These are phyloP conservation scores for Trametes villosa DNA, from an alignment of 768 basidiomycete species.

Conservation along the genomic window DNA sequence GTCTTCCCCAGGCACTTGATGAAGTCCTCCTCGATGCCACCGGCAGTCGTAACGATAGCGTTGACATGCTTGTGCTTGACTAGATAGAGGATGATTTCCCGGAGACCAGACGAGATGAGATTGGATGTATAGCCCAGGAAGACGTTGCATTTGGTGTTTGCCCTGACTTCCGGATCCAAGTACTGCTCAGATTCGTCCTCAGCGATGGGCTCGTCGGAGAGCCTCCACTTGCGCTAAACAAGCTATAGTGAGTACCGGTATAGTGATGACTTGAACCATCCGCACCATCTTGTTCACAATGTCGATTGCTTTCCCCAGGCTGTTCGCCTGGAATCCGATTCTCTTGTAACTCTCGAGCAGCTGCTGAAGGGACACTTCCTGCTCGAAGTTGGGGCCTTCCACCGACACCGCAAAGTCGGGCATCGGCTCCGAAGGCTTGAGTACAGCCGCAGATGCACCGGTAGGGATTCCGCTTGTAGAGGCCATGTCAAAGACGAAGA, in stretches of 20 bases:
- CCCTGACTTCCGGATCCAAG: slow-evolving; percentile 59
- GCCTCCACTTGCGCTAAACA: slow-evolving; percentile 80
- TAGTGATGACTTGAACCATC: too few relatives aligned
- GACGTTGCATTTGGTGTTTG: slow-evolving; percentile 78
- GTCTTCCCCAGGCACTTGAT: slow-evolving; percentile 99
- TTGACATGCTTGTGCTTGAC: slow-evolving; percentile 92
- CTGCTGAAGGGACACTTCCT: slow-evolving; percentile 62
- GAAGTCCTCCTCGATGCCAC: slow-evolving; percentile 98
- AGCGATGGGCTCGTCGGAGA: slow-evolving; percentile 79
- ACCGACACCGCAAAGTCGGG: slow-evolving; percentile 67
- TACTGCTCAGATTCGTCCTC: slow-evolving; percentile 75
- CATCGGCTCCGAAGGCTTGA: slow-evolving; percentile 76
- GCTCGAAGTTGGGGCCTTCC: slow-evolving; percentile 85
- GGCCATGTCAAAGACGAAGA: slow-evolving; percentile 11
- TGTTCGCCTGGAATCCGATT: slow-evolving; percentile 98
- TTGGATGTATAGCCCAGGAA: slow-evolving; percentile 99
- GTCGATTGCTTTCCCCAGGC: slow-evolving; percentile 83
- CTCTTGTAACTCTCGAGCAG: slow-evolving; percentile 82
- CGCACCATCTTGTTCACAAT: slow-evolving; percentile 93
- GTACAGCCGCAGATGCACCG: slow-evolving; percentile 72
- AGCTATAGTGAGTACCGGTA: neutral
- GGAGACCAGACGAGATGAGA: slow-evolving; percentile 94
- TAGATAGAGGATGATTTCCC: slow-evolving; percentile 90
- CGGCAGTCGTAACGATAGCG: slow-evolving; percentile 94
- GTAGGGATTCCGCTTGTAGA: slow-evolving; percentile 46